phyloP scores from a whole-genome alignment of 1,284 basidiomycete species.

The Rugosomyces carneus region DNA sequence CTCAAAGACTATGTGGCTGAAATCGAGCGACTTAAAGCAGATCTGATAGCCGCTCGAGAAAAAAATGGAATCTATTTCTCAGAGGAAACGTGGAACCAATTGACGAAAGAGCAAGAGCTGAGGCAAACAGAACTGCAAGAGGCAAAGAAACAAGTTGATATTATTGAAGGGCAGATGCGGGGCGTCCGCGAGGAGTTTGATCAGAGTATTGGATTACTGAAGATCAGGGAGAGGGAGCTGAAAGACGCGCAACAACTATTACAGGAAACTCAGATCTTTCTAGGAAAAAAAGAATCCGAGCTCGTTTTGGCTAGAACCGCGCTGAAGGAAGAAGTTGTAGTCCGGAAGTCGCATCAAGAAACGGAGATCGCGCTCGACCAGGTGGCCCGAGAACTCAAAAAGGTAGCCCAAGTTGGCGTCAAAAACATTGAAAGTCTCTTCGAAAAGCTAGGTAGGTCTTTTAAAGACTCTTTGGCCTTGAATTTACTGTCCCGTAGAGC shows the following conservation, averaged over 20 bases:
- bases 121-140: constrained; percentile 75
- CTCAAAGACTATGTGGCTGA: constrained; percentile 95
- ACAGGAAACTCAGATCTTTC: constrained; percentile 45
- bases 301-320: constrained; percentile 49
- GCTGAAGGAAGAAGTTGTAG: constrained; percentile 72
- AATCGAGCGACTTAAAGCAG: constrained; percentile 90
- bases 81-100: constrained; percentile 82
- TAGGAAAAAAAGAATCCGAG: constrained; percentile 49
- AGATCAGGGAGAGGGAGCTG: constrained; percentile 71
- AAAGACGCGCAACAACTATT: constrained; percentile 58
- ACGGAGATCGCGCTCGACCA: constrained; percentile 70
- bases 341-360: constrained; percentile 70
- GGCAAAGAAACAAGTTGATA: constrained; percentile 74
- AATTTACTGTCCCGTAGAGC: constrained; percentile 41
- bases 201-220: constrained; percentile 73
- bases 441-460: constrained; percentile 71
- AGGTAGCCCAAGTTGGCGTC: constrained; percentile 62
- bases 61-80: constrained; percentile 94
- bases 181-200: constrained; percentile 87
- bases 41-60: constrained; percentile 84
- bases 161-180: constrained; percentile 77
- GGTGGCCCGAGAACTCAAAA: constrained; percentile 67
- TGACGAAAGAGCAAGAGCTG: constrained; percentile 73
- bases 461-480: not conserved
- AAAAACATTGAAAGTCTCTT: constrained; percentile 73